Percentiles rank a stretch among this genome's conserved stretches.
phyloP scores from a whole-genome alignment of 2,329 filamentous ascomycete genomes.

The Beauveria medogensis region DNA sequence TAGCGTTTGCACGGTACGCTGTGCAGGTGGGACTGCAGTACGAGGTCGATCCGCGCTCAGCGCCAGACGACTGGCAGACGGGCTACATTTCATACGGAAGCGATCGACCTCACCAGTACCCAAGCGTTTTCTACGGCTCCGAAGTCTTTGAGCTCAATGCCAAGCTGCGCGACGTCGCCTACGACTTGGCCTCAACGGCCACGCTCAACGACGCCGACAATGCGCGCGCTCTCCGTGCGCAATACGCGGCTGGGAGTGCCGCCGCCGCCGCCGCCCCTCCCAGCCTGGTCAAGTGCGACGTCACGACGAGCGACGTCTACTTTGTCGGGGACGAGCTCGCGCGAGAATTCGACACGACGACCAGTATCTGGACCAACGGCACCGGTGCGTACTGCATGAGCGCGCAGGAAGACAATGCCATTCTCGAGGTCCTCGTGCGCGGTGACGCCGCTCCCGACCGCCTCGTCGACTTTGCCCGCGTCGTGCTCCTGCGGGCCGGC shows the following conservation, averaged over 20 bases:
- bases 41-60: slow-evolving; percentile 63
- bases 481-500: slow-evolving; percentile 59
- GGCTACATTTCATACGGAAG: slow-evolving; percentile 62
- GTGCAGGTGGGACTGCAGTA: slow-evolving; percentile 71
- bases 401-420: slow-evolving; percentile 66
- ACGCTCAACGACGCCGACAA: slow-evolving; percentile 35
- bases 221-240: slow-evolving; percentile 38
- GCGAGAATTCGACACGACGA: slow-evolving; percentile 58
- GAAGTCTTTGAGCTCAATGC: slow-evolving; percentile 62
- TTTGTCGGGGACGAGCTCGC: slow-evolving; percentile 54
- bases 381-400: slow-evolving; percentile 61
- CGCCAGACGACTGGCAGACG: slow-evolving; percentile 55
- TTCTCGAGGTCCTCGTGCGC: slow-evolving; percentile 56
- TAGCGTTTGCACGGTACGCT: slow-evolving; percentile 60
- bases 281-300: slow-evolving; percentile 55
- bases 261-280: slow-evolving; percentile 42
- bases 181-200: slow-evolving; percentile 41
- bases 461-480: slow-evolving; percentile 55
- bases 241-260: slow-evolving; percentile 33
- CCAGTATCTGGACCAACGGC: slow-evolving; percentile 57
- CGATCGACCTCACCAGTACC: slow-evolving; percentile 46
- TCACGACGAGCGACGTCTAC: slow-evolving; percentile 64
- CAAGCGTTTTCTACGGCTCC: slow-evolving; percentile 54
- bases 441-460: slow-evolving; percentile 46
- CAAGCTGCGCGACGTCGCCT: slow-evolving; percentile 46